Base-by-base conservation (phyloP, 2,329 filamentous ascomycete genomes). In the Claviceps pusilla region DNA sequence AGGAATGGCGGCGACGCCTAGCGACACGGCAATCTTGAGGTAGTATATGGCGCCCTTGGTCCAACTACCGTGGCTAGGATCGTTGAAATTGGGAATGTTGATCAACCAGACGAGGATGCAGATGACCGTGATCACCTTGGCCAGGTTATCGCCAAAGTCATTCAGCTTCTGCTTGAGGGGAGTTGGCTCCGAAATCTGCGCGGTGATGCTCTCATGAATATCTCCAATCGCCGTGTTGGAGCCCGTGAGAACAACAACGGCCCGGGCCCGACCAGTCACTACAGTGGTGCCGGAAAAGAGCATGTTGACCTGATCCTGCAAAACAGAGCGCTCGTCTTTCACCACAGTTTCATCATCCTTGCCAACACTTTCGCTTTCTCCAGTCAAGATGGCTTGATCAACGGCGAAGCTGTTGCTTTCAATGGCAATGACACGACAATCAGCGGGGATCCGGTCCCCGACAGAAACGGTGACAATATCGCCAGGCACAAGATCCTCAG, bases 41-140 rank as follows among this genome's bases (percentile, higher is more conserved):
- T 98, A 98, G 78, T 98, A 98, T 65, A 98, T 97, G 56, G 93
- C 93, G 57, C 93, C 93, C 76, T 97, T 98, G 59, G 88, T 80
- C 84, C 89, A 96, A 69, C 82, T 86, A 63, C 93, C 93, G 63
- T 96, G 91, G 60, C 87, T 86, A 33, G 90, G 89, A 65, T 98
- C 93, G 65, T 82, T 93, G 77, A 98, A 98, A 74, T 98, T 89
- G 64, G 88, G 85, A 61, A 97, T 88, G 73, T 98, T 98, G 77
- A 98, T 98, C 57, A 97, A 76, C 93, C 93, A 98, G 63, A 98
- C 93, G 55, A 95, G 75, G 59, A 97, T 76, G 70, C 94, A 98
- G 65, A 98, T 98, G 57, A 90, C 86, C 7, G 91, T 97, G 61
- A 98, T 98, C 58, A 97, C 93, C 77, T 97, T 98, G 63, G 94